These are phyloP conservation scores for Luzula sylvatica DNA, from an alignment of 176 grass and related monocot genomes.

Conservation along the genomic window DNA sequence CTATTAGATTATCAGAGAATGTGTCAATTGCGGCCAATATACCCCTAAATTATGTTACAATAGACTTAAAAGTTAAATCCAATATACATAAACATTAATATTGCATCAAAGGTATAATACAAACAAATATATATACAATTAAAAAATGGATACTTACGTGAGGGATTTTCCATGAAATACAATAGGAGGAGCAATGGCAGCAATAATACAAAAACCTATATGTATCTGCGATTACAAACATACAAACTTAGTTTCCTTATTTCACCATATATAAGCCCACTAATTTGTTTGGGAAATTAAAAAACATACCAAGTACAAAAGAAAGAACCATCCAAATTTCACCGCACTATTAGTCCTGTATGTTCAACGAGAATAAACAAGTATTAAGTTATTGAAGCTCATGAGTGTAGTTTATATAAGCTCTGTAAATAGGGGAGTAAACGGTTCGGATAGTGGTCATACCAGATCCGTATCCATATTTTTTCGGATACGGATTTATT, in stretches of 20 bases:
- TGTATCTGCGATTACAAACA: constrained; percentile 48
- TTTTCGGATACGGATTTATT: too few species aligned
- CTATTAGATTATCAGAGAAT: constrained; percentile 56
- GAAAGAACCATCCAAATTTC: constrained; percentile 86
- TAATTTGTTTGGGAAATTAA: constrained; percentile 12
- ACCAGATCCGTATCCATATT: too few species aligned
- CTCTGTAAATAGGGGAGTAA: too few species aligned
- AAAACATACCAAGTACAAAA: constrained; percentile 61
- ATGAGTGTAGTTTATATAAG: too few species aligned
- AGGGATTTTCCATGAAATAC: constrained; percentile 73
- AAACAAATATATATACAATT: neutral
- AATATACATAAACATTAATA: neutral
- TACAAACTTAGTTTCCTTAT: constrained; percentile 9
- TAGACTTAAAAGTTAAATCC: neutral
- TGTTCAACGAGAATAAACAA: too few species aligned
- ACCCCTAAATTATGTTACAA: constrained; percentile 39
- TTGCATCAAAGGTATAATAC: neutral
- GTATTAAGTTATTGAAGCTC: too few species aligned
- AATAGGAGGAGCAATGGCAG: constrained; percentile 90
- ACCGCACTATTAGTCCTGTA: constrained; percentile 80
- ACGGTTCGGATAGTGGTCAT: too few species aligned
- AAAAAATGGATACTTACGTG: constrained; percentile 41
- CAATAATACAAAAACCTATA: constrained; percentile 84
- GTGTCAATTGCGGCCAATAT: constrained; percentile 88
- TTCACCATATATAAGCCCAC: neutral